A percentile compares a stretch with the other conserved stretches of the same genome.
phyloP scores from a whole-genome alignment of 2,329 filamentous ascomycete genomes.

The Penicillium sp. region DNA sequence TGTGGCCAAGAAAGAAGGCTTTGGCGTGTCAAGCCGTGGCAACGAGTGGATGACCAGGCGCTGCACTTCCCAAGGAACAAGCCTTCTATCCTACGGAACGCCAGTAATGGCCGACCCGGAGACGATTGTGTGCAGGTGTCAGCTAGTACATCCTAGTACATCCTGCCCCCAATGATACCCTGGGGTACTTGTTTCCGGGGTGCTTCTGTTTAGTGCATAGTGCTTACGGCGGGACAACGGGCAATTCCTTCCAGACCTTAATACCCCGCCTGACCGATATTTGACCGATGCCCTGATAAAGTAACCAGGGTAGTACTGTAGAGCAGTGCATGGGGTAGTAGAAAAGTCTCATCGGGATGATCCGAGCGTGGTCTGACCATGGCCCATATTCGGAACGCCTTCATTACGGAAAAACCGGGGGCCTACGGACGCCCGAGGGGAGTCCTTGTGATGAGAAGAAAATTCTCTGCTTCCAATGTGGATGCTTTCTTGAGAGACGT shows the following conservation, averaged over 20 bases:
- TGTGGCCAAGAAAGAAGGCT: conserved; percentile 13
- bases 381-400: background rate
- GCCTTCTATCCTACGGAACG: conserved; percentile 4
- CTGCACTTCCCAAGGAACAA: conserved; percentile 9
- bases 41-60: conserved; percentile 2
- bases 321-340: background rate
- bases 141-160: background rate
- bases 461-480: conserved; percentile 3
- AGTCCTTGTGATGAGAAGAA: background rate
- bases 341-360: background rate
- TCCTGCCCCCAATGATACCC: background rate
- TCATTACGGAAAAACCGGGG: background rate
- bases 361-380: background rate
- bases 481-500: background rate
- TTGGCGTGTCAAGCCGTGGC: conserved; percentile 6
- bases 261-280: conserved; percentile 10
- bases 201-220: conserved; percentile 6
- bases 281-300: conserved; percentile 2
- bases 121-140: background rate
- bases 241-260: background rate
- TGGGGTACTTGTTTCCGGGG: background rate
- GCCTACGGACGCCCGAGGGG: background rate
- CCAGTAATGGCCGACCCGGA: conserved; percentile 1
- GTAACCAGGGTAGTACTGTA: background rate
- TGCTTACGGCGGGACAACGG: conserved; percentile 14